A percentile compares a stretch with the other conserved stretches of the same genome.
phyloP scores from a whole-genome alignment of 192 early-diverging fungal species.

The Gigaspora rosea region DNA sequence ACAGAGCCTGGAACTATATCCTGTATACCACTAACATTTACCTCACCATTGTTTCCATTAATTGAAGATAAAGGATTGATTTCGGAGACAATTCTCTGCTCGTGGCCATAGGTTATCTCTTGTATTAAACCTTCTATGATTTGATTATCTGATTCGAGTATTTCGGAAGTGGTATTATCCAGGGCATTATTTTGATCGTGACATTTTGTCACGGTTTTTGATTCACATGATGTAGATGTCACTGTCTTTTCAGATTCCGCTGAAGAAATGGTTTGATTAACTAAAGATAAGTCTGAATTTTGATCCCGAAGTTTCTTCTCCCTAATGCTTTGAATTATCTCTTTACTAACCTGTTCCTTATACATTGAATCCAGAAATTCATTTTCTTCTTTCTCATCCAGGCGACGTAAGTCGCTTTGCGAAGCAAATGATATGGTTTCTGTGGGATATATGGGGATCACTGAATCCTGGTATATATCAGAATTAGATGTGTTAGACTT shows the following conservation, averaged over 20 bases:
- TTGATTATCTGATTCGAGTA: conserved; percentile 28
- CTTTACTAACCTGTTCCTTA: too few species aligned
- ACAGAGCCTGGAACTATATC: conserved; percentile 15
- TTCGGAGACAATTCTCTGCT: conserved; percentile 8
- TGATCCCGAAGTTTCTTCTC: not conserved
- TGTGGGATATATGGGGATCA: too few species aligned
- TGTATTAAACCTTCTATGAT: conserved; percentile 14
- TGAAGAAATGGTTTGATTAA: too few species aligned
- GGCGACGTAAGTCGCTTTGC: too few species aligned
- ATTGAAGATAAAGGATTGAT: conserved; percentile 6
- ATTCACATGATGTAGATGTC: conserved; percentile 4
- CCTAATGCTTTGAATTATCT: too few species aligned
- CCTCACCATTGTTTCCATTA: not conserved
- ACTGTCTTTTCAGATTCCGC: not conserved
- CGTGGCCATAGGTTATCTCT: conserved; percentile 8
- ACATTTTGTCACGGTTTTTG: conserved; percentile 25
- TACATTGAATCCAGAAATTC: too few species aligned
- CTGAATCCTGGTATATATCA: too few species aligned
- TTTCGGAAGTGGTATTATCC: not conserved
- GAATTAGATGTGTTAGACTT: too few species aligned
- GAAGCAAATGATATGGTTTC: too few species aligned
- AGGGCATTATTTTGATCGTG: conserved; percentile 9
- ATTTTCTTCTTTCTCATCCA: too few species aligned
- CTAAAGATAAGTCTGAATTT: not conserved
- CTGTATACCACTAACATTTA: not conserved